A percentile compares a stretch with the other conserved stretches of the same genome.
phyloP scores from a whole-genome alignment of 768 basidiomycete genomes.

The Multifurca ochricompacta region DNA sequence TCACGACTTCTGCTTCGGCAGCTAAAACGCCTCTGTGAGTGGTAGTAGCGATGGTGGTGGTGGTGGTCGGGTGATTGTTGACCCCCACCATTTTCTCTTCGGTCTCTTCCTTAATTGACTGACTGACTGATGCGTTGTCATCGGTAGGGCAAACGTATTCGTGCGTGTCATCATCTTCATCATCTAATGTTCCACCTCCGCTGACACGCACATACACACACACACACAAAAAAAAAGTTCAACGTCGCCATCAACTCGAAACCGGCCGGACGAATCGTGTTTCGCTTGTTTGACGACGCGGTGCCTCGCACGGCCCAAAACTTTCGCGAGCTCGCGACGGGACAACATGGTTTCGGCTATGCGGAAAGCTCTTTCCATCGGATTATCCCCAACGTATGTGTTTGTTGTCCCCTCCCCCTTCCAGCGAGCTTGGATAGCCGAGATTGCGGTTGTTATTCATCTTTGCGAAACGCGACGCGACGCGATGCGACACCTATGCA shows the following conservation, averaged over 20 bases:
- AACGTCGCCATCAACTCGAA: constrained; percentile 53
- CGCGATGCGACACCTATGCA: no score
- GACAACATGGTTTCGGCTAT: constrained; percentile 66
- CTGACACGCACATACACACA: no score
- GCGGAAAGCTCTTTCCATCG: constrained; percentile 59
- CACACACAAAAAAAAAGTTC: no score
- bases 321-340: constrained; percentile 73
- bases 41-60: no score
- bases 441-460: no score
- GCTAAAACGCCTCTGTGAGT: constrained; percentile 18
- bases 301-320: constrained; percentile 78
- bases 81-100: neutral
- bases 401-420: neutral
- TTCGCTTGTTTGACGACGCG: constrained; percentile 75
- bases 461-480: no score
- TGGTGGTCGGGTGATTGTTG: no score
- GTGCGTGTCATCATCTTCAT: constrained; percentile 2
- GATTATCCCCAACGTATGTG: constrained; percentile 34
- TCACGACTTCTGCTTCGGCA: constrained; percentile 21
- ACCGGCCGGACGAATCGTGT: constrained; percentile 64
- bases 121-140: neutral
- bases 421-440: no score
- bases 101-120: neutral
- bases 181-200: neutral
- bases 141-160: constrained; percentile 27